Conservation (phyloP, 495 filamentous ascomycete genomes). For the Penicillium simplicissimum region DNA sequence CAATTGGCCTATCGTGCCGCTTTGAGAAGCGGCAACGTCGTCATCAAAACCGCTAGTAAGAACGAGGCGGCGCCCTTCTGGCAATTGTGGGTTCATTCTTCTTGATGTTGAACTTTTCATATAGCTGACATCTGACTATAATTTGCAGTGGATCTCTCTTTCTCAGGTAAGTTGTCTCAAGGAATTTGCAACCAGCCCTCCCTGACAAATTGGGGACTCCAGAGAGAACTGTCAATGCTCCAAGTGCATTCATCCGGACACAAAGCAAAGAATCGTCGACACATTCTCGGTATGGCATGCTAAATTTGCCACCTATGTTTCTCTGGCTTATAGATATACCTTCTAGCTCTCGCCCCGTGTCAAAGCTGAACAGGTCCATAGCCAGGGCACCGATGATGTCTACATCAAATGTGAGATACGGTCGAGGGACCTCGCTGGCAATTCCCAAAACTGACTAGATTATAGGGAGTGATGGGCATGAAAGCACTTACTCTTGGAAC, state of each 20-base stretch:
- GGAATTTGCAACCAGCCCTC: neutral
- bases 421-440: neutral
- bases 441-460: constrained; percentile 18
- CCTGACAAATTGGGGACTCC: constrained; percentile 2
- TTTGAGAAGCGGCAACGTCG: neutral
- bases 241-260: constrained; percentile 73
- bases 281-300: constrained; percentile 60
- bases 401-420: constrained; percentile 32
- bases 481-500: constrained; percentile 56
- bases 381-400: constrained; percentile 7
- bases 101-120: neutral
- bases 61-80: neutral
- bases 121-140: neutral
- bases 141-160: constrained; percentile 21
- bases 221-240: constrained; percentile 84
- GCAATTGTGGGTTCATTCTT: constrained; percentile 8
- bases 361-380: constrained; percentile 19
- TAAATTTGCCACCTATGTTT: neutral
- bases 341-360: constrained; percentile 56
- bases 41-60: neutral
- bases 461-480: constrained; percentile 51
- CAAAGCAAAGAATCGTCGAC: constrained; percentile 70
- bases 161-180: constrained; percentile 21
- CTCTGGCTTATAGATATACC: neutral
- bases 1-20: neutral